Evolutionary conservation across 225 moss, liverwort and hornwort species (phyloP), one percentile per base, ranked within the genome.

Genomic region (Physcomitrellopsis africana): DNA sequence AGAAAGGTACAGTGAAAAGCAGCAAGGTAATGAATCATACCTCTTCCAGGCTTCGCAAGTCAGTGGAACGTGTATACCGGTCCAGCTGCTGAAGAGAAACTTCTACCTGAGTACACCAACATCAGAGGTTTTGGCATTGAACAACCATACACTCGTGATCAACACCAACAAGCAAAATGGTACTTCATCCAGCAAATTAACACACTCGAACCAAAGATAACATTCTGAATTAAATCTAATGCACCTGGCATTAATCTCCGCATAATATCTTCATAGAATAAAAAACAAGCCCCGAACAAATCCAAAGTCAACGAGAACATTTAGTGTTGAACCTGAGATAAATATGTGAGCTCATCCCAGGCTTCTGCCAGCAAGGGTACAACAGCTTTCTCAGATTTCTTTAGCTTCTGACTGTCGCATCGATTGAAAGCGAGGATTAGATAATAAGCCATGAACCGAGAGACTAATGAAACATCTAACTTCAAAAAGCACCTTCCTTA

Each of bases 31-130:
- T n/a, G 53, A 69, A 58, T 7, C 41, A 29, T 66, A 85, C 88
- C 88, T 88, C 88, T 73, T 85, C 78, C 48, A 88, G 84, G n/a
- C 76, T 83, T 67, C 70, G 82, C 72, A 88, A 85, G 72, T 85
- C 88, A 24, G 78, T 44, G 67, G 83, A 77, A 56, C 54, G 69
- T 55, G 79, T 77, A 70, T 83, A 88, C 72, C 73, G 79, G 54
- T 88, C 85, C 72, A 88, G 76, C 65, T 88, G 88, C 78, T 80
- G 83, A 23, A 88, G 77, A 52, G 72, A 78, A 73, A 83, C 78
- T 74, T 88, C 88, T 29, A 88, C 88, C 88, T 88, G 63, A 8
- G 24, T 18, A 61, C 62, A 75, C 58, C 53, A 56, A 44, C 37
- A 75, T 72, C 51, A 59, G 18, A 51, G 78, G 47, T 46, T 20